These are phyloP conservation scores for Crithidia fasciculata DNA, from an alignment of 208 protist species.

Conservation along the genomic window DNA sequence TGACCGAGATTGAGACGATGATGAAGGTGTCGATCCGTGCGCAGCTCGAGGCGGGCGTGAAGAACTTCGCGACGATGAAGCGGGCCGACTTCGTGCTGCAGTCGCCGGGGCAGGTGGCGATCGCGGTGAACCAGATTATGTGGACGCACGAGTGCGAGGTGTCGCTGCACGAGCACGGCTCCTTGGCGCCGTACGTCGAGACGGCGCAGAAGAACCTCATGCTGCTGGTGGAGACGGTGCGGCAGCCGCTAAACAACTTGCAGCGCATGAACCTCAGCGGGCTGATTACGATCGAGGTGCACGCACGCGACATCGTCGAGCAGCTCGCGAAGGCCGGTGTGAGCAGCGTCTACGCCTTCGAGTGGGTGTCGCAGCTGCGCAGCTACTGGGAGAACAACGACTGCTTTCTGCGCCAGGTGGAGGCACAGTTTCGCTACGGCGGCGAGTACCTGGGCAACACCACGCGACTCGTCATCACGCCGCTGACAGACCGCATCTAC, in stretches of 20 bases:
- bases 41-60: constrained; percentile 86
- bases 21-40: constrained; percentile 94
- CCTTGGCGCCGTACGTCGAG: constrained; percentile 80
- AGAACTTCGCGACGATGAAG: constrained; percentile 71
- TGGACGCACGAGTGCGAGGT: constrained; percentile 95
- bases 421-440: constrained; percentile 94
- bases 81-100: constrained; percentile 84
- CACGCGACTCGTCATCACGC: constrained; percentile 96
- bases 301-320: constrained; percentile 95
- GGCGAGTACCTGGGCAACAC: constrained; percentile 98
- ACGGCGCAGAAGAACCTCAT: constrained; percentile 89
- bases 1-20: constrained; percentile 95
- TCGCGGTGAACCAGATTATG: constrained; percentile 93
- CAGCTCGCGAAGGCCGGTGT: constrained; percentile 88
- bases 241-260: constrained; percentile 85
- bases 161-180: constrained; percentile 81
- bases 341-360: constrained; percentile 90
- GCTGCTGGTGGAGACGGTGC: constrained; percentile 89
- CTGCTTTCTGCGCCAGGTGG: constrained; percentile 90
- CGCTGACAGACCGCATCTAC: constrained; percentile 97
- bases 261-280: constrained; percentile 94
- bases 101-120: constrained; percentile 90
- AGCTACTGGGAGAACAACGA: constrained; percentile 97
- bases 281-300: constrained; percentile 97
- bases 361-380: constrained; percentile 97